Evolutionary conservation across 2,329 filamentous ascomycete species (phyloP), one percentile per base, ranked within the genome.

Genomic region (Fusarium stilboides): DNA sequence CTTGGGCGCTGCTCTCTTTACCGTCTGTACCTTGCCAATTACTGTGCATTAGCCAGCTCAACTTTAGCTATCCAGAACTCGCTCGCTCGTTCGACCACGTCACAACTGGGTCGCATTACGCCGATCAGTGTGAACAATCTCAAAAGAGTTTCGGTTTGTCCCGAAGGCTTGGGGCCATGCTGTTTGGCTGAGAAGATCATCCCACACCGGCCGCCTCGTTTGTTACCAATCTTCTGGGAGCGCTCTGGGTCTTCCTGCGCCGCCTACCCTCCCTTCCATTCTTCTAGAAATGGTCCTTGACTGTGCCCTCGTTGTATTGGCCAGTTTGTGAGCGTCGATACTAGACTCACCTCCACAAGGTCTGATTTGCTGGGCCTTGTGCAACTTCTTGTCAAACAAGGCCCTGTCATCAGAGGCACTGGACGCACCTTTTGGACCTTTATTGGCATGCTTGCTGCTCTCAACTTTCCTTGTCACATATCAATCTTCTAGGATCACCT

Each of bases 221-320:
- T 61, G 53, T 54, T 55, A 50, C 70, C 64, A 54, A 52, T 53
- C 53, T 43, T 56, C 56, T 61, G 68, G 62, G 63, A 71, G 54
- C 60, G 55, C 63, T 64, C 66, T 74, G 68, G 61, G 65, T 52
- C 67, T 61, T 55, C 43, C 24, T 47, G 34, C 55, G n/a, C 44
- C 60, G 40, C 47, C 53, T 40, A 52, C 66, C 67, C 70, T 70
- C 73, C 72, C 62, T 74, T 62, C 73, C 71, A 61, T 63, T 61
- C 69, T 69, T 73, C 73, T 75, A 70, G 73, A 73, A 75, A 60
- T 56, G 57, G 62, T 60, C 56, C 62, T 57, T 71, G 62, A 15
- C 31, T 20, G 43, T 39, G 45, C 61, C 56, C 37, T 28, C 31
- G 37, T 61, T 19, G 50, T 59, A 69, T 71, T 68, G 63, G 69